Base-by-base conservation (phyloP, 805 yeast genomes). In the Ogataea populi-albae region DNA sequence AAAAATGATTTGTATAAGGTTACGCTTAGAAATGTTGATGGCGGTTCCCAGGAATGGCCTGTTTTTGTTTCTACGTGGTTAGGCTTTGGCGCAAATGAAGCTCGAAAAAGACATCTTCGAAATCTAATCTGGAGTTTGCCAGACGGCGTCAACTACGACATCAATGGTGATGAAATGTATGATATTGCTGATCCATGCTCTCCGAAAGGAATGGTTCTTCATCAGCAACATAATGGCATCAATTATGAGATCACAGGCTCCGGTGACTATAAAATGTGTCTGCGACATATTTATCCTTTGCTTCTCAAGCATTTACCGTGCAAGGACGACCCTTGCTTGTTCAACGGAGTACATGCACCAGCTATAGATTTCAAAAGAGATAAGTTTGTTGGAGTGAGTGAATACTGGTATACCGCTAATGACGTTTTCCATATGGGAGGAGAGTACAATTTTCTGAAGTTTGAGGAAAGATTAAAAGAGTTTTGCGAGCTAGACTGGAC, bases 81-180 rank as follows among this genome's bases (percentile, higher is more conserved):
- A 8, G 98, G 98, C 1, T 93, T 86, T 62, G 98, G 98, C 9
- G 98, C 98, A 2, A 93, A 93, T 51, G 87, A 91, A 55, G 97
- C 98, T 7, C 68, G 95, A 26, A 70, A 67, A 36, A 66, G 98
- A 42, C 85, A 83, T 55, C 62, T 86, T 30, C 78, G 75, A 31
- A 54, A 56, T 11, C 55, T 84, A 35, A 68, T 83, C 11, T 59
- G 66, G 38, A 53, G 69, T 4, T 51, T 75, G 17, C 78, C 78
- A 0, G 75, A 69, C 35, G 59, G 59, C 18, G 52, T 61, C 4
- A 66, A 64, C 41, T 64, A 71, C 28, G 75, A 74, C 49, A 52
- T 46, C 17, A 61, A 67, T 37, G 71, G 71, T 11, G 76, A 74
- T 36, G 69, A 66, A 34, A 74, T 68, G 32, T 68, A 57, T 40